Evolutionary conservation across 495 filamentous ascomycete species (phyloP).

Genomic region (Hypomontagnella submonticulosa): DNA sequence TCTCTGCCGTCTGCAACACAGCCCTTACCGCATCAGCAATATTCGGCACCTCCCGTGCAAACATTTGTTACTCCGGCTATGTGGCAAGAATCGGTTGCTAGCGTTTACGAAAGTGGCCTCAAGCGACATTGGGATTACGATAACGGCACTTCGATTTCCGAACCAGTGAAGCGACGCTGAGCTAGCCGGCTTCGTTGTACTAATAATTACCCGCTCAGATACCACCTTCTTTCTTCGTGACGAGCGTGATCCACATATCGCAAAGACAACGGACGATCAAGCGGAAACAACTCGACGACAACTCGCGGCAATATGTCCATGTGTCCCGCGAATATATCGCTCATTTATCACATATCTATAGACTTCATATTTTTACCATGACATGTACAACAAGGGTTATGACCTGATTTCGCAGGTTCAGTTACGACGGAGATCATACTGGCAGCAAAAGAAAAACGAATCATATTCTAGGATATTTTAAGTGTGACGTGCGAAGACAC

Average conservation of each 20-base stretch:
- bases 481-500: conserved; percentile 6
- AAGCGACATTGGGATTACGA: conserved; percentile 80
- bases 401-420: conserved; percentile 19
- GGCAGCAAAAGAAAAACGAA: conserved; percentile 10
- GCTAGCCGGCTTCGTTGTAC: conserved; percentile 9
- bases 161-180: conserved; percentile 47
- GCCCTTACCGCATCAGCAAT: conserved; percentile 64
- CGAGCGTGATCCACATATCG: conserved; percentile 22
- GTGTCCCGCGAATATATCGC: conserved; percentile 7
- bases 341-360: conserved; percentile 31
- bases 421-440: conserved; percentile 28
- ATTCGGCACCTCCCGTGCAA: conserved; percentile 63
- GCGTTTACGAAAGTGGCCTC: conserved; percentile 80
- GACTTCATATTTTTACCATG: conserved; percentile 34
- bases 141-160: conserved; percentile 39
- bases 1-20: conserved; percentile 65
- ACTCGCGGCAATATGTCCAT: conserved; percentile 14
- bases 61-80: conserved; percentile 90
- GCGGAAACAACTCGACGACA: conserved; percentile 5
- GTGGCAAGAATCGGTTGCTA: conserved; percentile 96
- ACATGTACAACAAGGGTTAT: conserved; percentile 38
- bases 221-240: conserved; percentile 40
- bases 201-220: conserved; percentile 32
- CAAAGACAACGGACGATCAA: conserved; percentile 7
- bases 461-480: conserved; percentile 7